Conservation (phyloP, 805 yeast species). For the Candida ortonii region DNA sequence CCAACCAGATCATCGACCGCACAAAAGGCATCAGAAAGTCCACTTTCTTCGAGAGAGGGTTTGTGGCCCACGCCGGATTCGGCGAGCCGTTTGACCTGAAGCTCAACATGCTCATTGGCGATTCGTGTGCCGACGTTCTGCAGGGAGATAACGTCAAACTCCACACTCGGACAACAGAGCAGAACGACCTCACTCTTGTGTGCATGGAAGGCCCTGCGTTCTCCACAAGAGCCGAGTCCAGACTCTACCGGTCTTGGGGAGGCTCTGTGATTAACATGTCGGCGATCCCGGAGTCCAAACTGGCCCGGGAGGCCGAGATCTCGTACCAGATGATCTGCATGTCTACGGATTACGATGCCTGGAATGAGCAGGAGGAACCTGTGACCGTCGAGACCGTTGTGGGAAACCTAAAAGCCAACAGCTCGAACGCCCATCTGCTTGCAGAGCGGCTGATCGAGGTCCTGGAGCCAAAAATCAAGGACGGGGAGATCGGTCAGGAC, state of each 20-base stretch:
- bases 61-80: slow-evolving; percentile 96
- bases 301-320: slow-evolving; percentile 96
- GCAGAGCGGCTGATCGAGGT: slow-evolving; percentile 67
- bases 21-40: slow-evolving; percentile 93
- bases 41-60: slow-evolving; percentile 85
- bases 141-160: slow-evolving; percentile 54
- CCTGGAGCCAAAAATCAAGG: slow-evolving; percentile 58
- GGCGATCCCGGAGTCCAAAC: slow-evolving; percentile 93
- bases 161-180: slow-evolving; percentile 64
- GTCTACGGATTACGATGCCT: slow-evolving; percentile 98
- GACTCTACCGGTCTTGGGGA: slow-evolving; percentile 81
- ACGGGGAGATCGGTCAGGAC: slow-evolving; percentile 65
- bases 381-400: slow-evolving; percentile 98
- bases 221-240: slow-evolving; percentile 94
- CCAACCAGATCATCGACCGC: slow-evolving; percentile 94
- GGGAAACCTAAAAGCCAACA: slow-evolving; percentile 82
- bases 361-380: slow-evolving; percentile 94
- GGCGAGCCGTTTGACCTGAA: slow-evolving; percentile 93
- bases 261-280: slow-evolving; percentile 97
- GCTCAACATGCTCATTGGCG: slow-evolving; percentile 63
- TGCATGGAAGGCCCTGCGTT: slow-evolving; percentile 99
- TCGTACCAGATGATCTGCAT: slow-evolving; percentile 97
- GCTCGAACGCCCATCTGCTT: slow-evolving; percentile 77
- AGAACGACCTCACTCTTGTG: slow-evolving; percentile 74
- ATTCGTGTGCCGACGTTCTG: slow-evolving; percentile 51